Evolutionary conservation across 1,284 basidiomycete genomes (phyloP).

Genomic region (Boletus subluridellus): DNA sequence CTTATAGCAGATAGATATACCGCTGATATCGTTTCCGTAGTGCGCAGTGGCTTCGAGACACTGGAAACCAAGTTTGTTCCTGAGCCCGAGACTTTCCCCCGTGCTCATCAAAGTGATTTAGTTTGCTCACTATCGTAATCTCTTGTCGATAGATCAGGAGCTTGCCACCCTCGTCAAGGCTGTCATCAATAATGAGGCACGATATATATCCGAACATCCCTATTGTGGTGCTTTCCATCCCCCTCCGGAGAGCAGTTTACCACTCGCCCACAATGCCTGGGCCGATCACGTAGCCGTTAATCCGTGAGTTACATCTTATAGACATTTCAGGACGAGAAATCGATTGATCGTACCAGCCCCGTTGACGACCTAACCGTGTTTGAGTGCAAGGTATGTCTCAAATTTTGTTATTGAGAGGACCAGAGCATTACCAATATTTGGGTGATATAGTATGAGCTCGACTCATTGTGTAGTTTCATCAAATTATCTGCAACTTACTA

Average conservation of each 20-base stretch:
- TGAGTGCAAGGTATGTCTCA: slow-evolving; percentile 63
- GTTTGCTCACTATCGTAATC: slow-evolving; percentile 64
- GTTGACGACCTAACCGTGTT: slow-evolving; percentile 67
- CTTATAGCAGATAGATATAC: not conserved
- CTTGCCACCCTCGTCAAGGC: slow-evolving; percentile 65
- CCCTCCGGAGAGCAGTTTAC: slow-evolving; percentile 64
- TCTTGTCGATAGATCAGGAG: slow-evolving; percentile 54
- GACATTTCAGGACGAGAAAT: not conserved
- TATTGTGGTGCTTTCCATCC: slow-evolving; percentile 78
- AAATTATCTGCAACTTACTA: slow-evolving; percentile 74
- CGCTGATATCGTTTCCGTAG: slow-evolving; percentile 32
- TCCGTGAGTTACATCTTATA: slow-evolving; percentile 46
- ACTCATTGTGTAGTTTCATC: slow-evolving; percentile 71
- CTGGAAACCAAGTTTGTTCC: slow-evolving; percentile 61
- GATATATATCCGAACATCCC: slow-evolving; percentile 68
- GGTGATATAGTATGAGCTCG: slow-evolving; percentile 61
- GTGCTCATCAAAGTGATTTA: slow-evolving; percentile 28
- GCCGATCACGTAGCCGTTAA: slow-evolving; percentile 66
- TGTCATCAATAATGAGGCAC: slow-evolving; percentile 73
- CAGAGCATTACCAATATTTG: not conserved
- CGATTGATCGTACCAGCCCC: slow-evolving; percentile 41
- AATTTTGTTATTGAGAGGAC: not conserved
- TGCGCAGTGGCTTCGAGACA: slow-evolving; percentile 71
- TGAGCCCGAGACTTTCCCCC: not conserved
- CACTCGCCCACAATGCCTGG: slow-evolving; percentile 60